Conservation (phyloP, 345 rosid genomes). For the Rhodamnia rubescens region DNA sequence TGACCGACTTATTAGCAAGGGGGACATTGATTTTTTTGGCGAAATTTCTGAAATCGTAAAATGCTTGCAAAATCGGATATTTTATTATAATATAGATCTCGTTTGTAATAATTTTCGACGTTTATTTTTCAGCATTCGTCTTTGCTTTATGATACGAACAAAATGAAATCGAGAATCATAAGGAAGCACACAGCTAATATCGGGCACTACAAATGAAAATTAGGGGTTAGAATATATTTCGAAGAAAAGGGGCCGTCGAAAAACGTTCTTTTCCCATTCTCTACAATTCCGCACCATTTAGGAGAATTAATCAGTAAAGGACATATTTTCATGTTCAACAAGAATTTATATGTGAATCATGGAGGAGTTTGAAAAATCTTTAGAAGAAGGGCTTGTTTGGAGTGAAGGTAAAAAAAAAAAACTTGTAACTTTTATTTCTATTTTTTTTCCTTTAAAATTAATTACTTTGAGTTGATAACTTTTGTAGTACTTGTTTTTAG, state of each 20-base stretch:
- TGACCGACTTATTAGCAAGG: neutral
- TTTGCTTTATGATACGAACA: neutral
- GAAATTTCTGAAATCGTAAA: neutral
- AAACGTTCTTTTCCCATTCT: neutral
- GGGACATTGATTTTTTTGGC: neutral
- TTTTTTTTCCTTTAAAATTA: too few species aligned
- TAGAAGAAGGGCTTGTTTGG: too few species aligned
- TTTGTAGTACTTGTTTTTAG: too few species aligned
- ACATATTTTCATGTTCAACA: neutral
- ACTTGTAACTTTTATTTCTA: too few species aligned
- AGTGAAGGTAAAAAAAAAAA: too few species aligned
- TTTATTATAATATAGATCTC: neutral
- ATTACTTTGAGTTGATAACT: too few species aligned
- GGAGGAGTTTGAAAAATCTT: too few species aligned
- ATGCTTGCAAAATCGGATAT: too few species aligned
- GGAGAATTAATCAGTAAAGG: neutral
- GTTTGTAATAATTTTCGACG: neutral
- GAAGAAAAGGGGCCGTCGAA: too few species aligned
- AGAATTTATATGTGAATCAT: neutral
- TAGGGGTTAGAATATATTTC: too few species aligned
- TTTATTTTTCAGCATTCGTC: neutral
- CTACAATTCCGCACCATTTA: neutral
- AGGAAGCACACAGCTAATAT: neutral
- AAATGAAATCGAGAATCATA: neutral
- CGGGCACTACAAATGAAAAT: too few species aligned